Percentiles rank a stretch among this genome's conserved stretches.
Conservation (phyloP, 1,284 basidiomycete species). For the Ustilago shanxiensis region DNA sequence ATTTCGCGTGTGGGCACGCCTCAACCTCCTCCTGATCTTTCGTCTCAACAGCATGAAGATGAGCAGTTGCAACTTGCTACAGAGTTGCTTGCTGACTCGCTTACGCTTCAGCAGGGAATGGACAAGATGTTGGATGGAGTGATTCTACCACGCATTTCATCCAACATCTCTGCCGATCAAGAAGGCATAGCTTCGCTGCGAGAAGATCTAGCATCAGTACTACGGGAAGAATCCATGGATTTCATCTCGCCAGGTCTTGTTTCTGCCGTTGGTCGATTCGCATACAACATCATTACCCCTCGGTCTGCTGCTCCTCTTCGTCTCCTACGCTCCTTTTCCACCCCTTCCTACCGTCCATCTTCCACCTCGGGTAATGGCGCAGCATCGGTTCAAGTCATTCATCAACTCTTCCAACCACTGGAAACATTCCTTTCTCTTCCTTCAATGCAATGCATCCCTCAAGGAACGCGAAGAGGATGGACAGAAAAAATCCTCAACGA, state of each 20-base stretch:
- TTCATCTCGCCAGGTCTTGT: conserved; percentile 23
- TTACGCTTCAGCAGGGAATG: conserved; percentile 1
- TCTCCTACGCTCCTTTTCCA: conserved; percentile 87
- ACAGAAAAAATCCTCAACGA: conserved; percentile 31
- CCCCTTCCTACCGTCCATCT: conserved; percentile 79
- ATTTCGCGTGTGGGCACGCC: conserved; percentile 35
- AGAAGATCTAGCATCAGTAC: conserved; percentile 10
- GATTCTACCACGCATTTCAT: conserved; percentile 11
- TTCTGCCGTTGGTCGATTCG: conserved; percentile 9
- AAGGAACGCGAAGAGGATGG: conserved; percentile 18
- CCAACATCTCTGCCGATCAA: not conserved
- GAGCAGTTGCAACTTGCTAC: conserved; percentile 13
- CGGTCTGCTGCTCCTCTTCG: conserved; percentile 87
- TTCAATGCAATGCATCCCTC: not conserved
- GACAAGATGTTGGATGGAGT: conserved; percentile 6
- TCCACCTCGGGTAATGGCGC: conserved; percentile 59
- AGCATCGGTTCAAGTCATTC: conserved; percentile 29
- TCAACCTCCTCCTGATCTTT: conserved; percentile 22
- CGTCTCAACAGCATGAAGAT: conserved; percentile 29
- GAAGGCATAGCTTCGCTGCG: conserved; percentile 3
- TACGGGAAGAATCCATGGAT: conserved; percentile 27
- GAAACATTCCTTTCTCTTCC: conserved; percentile 14
- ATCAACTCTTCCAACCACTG: conserved; percentile 27
- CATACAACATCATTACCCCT: conserved; percentile 76
- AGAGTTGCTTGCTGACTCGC: conserved; percentile 14